Percentiles rank a stretch among this genome's conserved stretches.
These are phyloP conservation scores for Leishmania turanica DNA, from an alignment of 208 protist species.

Conservation along the genomic window DNA sequence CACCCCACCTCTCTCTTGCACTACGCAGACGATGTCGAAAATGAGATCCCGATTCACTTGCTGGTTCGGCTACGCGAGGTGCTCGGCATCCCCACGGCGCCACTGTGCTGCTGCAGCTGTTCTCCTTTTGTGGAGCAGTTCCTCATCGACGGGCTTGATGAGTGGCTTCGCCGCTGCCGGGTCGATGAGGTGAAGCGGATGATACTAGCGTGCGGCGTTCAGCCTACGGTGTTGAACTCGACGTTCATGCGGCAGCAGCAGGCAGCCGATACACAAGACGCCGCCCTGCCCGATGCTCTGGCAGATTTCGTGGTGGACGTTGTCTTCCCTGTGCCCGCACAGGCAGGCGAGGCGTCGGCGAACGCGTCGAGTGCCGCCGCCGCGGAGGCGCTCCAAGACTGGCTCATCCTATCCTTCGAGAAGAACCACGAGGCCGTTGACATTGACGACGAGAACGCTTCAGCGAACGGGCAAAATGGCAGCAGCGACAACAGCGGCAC, in stretches of 20 bases:
- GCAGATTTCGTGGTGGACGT: slow-evolving; percentile 88
- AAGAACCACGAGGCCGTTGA: slow-evolving; percentile 68
- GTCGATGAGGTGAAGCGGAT: slow-evolving; percentile 53
- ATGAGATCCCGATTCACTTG: slow-evolving; percentile 49
- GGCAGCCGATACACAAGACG: not conserved
- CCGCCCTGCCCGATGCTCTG: slow-evolving; percentile 37
- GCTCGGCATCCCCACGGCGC: slow-evolving; percentile 16
- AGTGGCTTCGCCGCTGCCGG: slow-evolving; percentile 50
- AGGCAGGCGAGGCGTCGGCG: not conserved
- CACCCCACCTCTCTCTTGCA: slow-evolving; percentile 49
- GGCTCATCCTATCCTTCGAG: slow-evolving; percentile 74
- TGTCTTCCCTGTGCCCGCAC: slow-evolving; percentile 55
- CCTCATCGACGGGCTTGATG: slow-evolving; percentile 79
- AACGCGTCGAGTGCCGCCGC: not conserved
- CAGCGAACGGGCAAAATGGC: slow-evolving; percentile 15
- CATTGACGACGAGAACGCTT: slow-evolving; percentile 31
- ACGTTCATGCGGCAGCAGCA: slow-evolving; percentile 32
- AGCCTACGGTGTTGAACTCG: slow-evolving; percentile 50
- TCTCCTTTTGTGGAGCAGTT: slow-evolving; percentile 72
- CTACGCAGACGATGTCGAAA: slow-evolving; percentile 46
- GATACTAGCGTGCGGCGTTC: slow-evolving; percentile 71
- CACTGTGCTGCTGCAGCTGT: slow-evolving; percentile 13
- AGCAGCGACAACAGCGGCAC: slow-evolving; percentile 12
- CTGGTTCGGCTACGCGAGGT: slow-evolving; percentile 48
- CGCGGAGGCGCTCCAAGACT: slow-evolving; percentile 48